Evolutionary conservation across 2,329 filamentous ascomycete species (phyloP).

Genomic region (Leptosphaerulina australis): DNA sequence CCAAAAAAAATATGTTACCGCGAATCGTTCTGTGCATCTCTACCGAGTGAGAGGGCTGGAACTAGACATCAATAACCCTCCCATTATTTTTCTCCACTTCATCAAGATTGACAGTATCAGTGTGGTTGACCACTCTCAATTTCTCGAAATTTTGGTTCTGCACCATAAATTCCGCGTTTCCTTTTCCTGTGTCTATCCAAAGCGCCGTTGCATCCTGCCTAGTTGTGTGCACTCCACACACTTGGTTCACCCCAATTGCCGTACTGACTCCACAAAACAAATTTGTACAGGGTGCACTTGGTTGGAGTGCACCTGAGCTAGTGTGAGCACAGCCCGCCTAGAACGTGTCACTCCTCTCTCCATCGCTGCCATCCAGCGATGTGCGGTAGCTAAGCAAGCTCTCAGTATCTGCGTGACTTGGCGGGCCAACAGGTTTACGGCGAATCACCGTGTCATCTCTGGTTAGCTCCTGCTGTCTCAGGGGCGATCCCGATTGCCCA

Average conservation of each 20-base stretch:
- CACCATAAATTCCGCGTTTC: not conserved
- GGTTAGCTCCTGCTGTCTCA: constrained; percentile 28
- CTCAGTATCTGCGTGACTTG: constrained; percentile 4
- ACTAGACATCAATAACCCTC: too few relatives aligned
- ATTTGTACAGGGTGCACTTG: too few relatives aligned
- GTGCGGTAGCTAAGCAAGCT: constrained; percentile 25
- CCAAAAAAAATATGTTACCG: too few relatives aligned
- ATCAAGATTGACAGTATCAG: too few relatives aligned
- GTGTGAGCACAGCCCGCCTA: too few relatives aligned
- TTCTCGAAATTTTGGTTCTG: too few relatives aligned
- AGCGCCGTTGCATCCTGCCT: not conserved
- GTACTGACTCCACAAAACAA: too few relatives aligned
- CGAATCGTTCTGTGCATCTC: too few relatives aligned
- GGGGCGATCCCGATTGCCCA: constrained; percentile 14
- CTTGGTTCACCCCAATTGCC: not conserved
- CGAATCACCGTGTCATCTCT: constrained; percentile 41
- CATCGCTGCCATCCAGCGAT: constrained; percentile 27
- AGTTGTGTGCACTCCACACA: not conserved
- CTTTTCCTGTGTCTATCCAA: not conserved
- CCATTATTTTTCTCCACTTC: too few relatives aligned
- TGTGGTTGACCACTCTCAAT: too few relatives aligned
- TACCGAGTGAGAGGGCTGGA: too few relatives aligned
- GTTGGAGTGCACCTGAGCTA: too few relatives aligned
- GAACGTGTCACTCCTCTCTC: constrained; percentile 11
- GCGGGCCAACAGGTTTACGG: constrained; percentile 40